Percentiles rank a stretch among this genome's conserved stretches.
Conservation (phyloP, 768 basidiomycete genomes). For the Amanita polypyramis region DNA sequence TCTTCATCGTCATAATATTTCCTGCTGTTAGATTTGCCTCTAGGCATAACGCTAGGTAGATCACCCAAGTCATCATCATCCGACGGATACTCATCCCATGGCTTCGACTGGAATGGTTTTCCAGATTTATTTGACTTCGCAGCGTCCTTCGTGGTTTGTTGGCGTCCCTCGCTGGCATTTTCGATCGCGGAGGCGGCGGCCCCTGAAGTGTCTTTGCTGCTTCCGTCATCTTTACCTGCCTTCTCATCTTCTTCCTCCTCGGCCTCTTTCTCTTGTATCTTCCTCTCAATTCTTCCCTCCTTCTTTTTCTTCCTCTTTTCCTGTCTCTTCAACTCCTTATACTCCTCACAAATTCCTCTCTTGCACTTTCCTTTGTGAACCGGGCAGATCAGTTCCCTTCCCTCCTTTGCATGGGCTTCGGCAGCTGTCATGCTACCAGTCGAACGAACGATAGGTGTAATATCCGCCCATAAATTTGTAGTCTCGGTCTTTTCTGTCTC, state of each 20-base stretch:
- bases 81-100: neutral
- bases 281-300: neutral
- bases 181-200: too few species aligned
- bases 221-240: neutral
- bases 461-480: neutral
- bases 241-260: neutral
- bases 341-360: neutral
- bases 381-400: neutral
- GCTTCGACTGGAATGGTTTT: neutral
- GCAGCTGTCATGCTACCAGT: neutral
- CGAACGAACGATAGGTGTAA: neutral
- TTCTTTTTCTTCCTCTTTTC: neutral
- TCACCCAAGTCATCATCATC: neutral
- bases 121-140: neutral
- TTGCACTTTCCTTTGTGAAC: slow-evolving; percentile 2
- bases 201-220: too few species aligned
- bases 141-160: too few species aligned
- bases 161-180: too few species aligned
- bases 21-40: neutral
- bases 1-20: slow-evolving; percentile 1
- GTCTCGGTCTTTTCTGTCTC: neutral
- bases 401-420: neutral
- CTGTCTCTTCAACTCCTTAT: neutral
- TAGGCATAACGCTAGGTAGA: neutral
- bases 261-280: neutral